Evolutionary conservation across 805 yeast species (phyloP).

Genomic region (Clavispora carvajalis): DNA sequence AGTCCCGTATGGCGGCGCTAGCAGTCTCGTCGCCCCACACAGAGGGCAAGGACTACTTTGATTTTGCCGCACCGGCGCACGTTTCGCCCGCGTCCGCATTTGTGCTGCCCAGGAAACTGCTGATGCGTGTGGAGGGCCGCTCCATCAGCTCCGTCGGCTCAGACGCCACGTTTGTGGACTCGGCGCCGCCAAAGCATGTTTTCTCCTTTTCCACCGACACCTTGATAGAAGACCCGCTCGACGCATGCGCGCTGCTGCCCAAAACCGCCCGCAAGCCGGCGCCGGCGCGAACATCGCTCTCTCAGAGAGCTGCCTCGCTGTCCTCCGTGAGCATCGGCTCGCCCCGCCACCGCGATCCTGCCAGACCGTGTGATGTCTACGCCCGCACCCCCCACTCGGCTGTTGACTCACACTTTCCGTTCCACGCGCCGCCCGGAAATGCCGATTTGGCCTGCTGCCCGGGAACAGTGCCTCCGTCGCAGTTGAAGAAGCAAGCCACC

Average conservation of each 20-base stretch:
- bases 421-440: too few relatives aligned
- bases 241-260: background rate
- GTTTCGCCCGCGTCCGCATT: background rate
- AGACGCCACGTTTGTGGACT: conserved; percentile 14
- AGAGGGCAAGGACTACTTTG: conserved; percentile 8
- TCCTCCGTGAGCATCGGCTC: background rate
- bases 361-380: conserved; percentile 6
- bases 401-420: conserved; percentile 16
- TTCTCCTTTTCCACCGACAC: conserved; percentile 26
- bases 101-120: background rate
- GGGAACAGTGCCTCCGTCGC: background rate
- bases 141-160: conserved; percentile 27
- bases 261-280: conserved; percentile 12
- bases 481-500: conserved; percentile 7
- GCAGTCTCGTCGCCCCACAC: background rate
- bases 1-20: background rate
- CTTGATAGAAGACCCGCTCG: conserved; percentile 21
- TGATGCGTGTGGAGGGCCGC: conserved; percentile 7
- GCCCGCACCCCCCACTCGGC: conserved; percentile 7
- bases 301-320: conserved; percentile 7
- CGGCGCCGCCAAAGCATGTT: conserved; percentile 1
- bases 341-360: conserved; percentile 3
- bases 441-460: conserved; percentile 3
- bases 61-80: conserved; percentile 5
- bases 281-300: conserved; percentile 3